Evolutionary conservation across 169 alveolate species (phyloP).

Genomic region (Eimeria praecox): DNA sequence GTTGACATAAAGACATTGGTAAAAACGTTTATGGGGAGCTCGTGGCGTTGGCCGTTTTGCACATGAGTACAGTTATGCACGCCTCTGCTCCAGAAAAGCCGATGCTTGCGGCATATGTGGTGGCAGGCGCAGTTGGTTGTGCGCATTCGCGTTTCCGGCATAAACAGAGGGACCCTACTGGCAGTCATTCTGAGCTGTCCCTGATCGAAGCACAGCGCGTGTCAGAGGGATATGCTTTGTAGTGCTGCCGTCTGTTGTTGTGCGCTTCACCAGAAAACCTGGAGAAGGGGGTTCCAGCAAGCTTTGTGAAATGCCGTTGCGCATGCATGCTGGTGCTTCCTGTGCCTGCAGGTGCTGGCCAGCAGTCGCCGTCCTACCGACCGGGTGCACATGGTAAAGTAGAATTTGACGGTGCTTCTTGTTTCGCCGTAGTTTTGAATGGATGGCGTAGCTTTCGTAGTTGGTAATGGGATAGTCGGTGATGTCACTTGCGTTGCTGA

Average conservation of each 20-base stretch:
- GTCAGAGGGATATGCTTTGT: no score
- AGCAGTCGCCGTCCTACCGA: background rate
- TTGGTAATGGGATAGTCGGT: background rate
- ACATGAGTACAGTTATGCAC: background rate
- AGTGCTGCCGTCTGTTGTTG: no score
- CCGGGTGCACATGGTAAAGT: background rate
- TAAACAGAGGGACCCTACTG: no score
- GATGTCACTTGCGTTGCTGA: background rate
- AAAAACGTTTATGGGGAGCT: background rate
- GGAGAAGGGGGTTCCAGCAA: no score
- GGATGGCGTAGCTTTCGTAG: background rate
- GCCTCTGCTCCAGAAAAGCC: background rate
- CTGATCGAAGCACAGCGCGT: no score
- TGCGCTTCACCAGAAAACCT: no score
- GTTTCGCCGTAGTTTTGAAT: background rate
- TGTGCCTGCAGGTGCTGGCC: background rate
- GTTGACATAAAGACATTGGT: background rate
- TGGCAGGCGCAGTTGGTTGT: no score
- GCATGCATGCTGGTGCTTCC: background rate
- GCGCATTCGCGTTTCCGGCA: background rate
- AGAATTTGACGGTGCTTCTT: background rate
- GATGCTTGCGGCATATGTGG: background rate
- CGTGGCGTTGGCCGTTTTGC: background rate
- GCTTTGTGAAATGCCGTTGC: no score
- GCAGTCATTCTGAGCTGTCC: no score